Evolutionary conservation across 2,329 filamentous ascomycete genomes (phyloP).

Genomic region (Trichoderma atroviride): DNA sequence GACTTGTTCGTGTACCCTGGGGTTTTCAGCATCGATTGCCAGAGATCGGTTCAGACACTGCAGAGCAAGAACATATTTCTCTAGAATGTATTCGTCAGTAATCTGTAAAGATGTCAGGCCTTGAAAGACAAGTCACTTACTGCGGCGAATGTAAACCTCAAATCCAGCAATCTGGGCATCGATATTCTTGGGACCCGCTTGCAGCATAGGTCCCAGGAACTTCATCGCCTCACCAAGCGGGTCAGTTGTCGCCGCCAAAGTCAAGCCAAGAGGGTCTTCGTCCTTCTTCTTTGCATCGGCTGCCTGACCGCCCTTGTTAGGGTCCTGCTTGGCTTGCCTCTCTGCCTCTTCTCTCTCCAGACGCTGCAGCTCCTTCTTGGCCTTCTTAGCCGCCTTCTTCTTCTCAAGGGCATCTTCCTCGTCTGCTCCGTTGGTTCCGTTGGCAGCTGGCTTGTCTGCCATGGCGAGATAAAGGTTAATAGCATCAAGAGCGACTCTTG

Average conservation of each 20-base stretch:
- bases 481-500: constrained; percentile 78
- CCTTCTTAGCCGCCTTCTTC: constrained; percentile 90
- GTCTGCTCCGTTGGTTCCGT: constrained; percentile 62
- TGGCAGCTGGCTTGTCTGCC: constrained; percentile 71
- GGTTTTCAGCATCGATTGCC: constrained; percentile 67
- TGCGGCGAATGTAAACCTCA: constrained; percentile 81
- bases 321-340: constrained; percentile 77
- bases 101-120: not conserved
- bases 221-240: constrained; percentile 86
- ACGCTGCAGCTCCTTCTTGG: constrained; percentile 69
- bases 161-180: constrained; percentile 85
- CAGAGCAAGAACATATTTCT: constrained; percentile 84
- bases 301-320: constrained; percentile 72
- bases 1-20: constrained; percentile 75
- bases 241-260: constrained; percentile 77
- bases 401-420: constrained; percentile 66
- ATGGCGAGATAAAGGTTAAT: constrained; percentile 79
- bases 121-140: constrained; percentile 56
- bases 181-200: constrained; percentile 78
- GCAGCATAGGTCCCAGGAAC: constrained; percentile 78
- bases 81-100: constrained; percentile 48
- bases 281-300: constrained; percentile 83
- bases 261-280: constrained; percentile 80
- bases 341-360: constrained; percentile 78
- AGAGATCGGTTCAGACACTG: constrained; percentile 79